Conservation (phyloP, 2,329 filamentous ascomycete genomes). For the Aschersonia sp. region DNA sequence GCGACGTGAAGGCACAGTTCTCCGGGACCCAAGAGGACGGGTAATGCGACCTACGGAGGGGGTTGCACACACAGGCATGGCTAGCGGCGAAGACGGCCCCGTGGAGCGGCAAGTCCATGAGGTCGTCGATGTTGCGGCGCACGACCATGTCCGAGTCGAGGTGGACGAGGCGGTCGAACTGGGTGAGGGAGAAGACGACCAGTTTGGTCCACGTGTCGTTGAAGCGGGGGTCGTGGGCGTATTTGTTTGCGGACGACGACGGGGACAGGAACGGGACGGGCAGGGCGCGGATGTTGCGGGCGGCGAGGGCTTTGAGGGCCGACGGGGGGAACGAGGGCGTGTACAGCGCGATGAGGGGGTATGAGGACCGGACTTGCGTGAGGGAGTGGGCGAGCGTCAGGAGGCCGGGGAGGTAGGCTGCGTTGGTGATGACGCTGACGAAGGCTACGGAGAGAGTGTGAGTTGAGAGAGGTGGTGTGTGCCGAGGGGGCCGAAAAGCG, state of each 20-base stretch:
- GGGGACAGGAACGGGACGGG: constrained; percentile 62
- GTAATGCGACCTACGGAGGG: constrained; percentile 64
- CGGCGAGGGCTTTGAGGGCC: constrained; percentile 54
- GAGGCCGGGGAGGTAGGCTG: constrained; percentile 66
- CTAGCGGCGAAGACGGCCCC: constrained; percentile 59
- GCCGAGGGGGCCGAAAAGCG: neutral
- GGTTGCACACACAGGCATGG: constrained; percentile 81
- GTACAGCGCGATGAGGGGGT: constrained; percentile 72
- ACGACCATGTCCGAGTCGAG: constrained; percentile 85
- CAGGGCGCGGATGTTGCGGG: constrained; percentile 54
- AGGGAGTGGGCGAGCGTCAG: constrained; percentile 71
- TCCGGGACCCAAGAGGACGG: constrained; percentile 50
- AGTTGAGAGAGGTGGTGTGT: neutral
- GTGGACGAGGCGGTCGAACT: constrained; percentile 70
- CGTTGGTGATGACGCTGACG: constrained; percentile 80
- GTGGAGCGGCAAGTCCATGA: constrained; percentile 73
- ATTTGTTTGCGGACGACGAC: constrained; percentile 44
- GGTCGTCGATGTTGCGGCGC: constrained; percentile 74
- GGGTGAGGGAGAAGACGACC: constrained; percentile 57
- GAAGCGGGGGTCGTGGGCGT: constrained; percentile 67
- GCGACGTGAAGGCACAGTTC: constrained; percentile 44
- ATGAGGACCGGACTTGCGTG: constrained; percentile 46
- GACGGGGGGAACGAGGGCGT: constrained; percentile 59
- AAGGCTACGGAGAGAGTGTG: constrained; percentile 42
- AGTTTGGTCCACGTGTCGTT: constrained; percentile 87